Conservation (phyloP, 2,329 filamentous ascomycete genomes). For the Aspergillus aculeatinus region DNA sequence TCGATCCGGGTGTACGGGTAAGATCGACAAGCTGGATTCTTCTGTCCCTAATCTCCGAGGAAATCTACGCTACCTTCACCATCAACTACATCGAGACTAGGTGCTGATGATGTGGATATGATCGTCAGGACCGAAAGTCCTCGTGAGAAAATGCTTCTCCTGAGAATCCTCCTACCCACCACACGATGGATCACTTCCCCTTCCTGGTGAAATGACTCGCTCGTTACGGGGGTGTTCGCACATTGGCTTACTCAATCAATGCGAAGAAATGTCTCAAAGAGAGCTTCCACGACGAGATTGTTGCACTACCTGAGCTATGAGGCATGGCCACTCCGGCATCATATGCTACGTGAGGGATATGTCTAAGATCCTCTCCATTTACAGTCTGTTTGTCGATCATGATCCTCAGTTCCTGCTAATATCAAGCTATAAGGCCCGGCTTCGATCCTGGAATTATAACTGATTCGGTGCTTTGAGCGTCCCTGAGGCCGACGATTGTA, state of each 20-base stretch:
- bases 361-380: background rate
- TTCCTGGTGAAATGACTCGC: constrained; percentile 1
- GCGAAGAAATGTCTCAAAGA: background rate
- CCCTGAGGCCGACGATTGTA: background rate
- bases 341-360: background rate
- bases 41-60: background rate
- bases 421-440: constrained; percentile 19
- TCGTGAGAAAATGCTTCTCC: background rate
- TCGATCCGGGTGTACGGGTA: background rate
- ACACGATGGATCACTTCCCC: background rate
- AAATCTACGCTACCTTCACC: constrained; percentile 1
- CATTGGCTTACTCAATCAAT: background rate
- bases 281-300: no score
- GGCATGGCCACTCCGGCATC: background rate
- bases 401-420: constrained; percentile 10
- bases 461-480: constrained; percentile 1
- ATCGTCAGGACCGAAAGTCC: background rate
- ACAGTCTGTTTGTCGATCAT: constrained; percentile 15
- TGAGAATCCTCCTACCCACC: background rate
- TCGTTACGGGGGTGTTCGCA: constrained; percentile 6
- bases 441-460: constrained; percentile 18
- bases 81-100: constrained; percentile 4
- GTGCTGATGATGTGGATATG: background rate
- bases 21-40: background rate
- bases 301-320: no score